Conservation (phyloP, 2,329 filamentous ascomycete genomes). For the Colletotrichum coccodes region DNA sequence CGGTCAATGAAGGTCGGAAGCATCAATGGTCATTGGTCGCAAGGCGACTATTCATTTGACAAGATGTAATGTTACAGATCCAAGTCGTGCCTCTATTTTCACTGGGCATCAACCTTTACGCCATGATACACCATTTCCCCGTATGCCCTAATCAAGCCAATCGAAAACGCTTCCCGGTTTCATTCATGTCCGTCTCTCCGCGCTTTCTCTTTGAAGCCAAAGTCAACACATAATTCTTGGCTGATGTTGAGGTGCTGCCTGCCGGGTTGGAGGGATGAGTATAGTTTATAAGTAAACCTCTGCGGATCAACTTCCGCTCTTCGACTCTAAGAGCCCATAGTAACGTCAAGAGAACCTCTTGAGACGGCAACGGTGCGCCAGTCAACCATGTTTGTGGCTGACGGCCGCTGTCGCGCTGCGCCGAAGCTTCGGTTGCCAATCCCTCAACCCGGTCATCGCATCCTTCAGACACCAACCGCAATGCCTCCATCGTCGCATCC, state of each 20-base stretch:
- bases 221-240: constrained; percentile 12
- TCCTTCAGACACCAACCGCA: constrained; percentile 76
- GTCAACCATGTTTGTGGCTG: constrained; percentile 49
- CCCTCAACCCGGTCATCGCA: constrained; percentile 56
- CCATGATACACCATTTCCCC: constrained; percentile 17
- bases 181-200: constrained; percentile 2
- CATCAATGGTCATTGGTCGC: constrained; percentile 13
- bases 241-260: constrained; percentile 4
- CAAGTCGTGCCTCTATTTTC: neutral
- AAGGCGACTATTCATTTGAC: neutral
- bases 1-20: too few relatives aligned
- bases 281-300: neutral
- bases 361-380: constrained; percentile 54
- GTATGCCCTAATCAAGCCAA: constrained; percentile 15
- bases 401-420: constrained; percentile 48
- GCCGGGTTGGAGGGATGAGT: neutral
- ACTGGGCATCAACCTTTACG: neutral
- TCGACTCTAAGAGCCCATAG: constrained; percentile 57
- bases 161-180: constrained; percentile 26
- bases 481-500: constrained; percentile 79
- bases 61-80: constrained; percentile 16
- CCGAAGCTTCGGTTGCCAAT: constrained; percentile 44
- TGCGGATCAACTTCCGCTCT: constrained; percentile 45
- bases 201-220: constrained; percentile 24
- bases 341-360: constrained; percentile 59